Percentiles rank a stretch among this genome's conserved stretches.
These are phyloP conservation scores for Tolypocladium tropicale DNA, from an alignment of 2,329 filamentous ascomycete genomes.

Conservation along the genomic window DNA sequence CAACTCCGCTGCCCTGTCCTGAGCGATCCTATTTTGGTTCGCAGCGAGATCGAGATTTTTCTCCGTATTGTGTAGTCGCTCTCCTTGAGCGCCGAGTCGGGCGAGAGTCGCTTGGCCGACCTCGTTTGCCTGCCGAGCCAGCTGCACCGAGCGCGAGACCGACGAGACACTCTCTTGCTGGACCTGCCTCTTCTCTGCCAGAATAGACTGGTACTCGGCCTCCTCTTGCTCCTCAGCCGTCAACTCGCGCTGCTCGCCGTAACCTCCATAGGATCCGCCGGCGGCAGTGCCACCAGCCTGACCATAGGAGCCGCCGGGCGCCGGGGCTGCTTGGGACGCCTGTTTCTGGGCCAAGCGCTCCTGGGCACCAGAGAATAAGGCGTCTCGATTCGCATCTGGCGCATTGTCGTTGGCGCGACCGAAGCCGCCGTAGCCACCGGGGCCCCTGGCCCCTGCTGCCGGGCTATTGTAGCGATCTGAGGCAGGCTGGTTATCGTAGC, in stretches of 20 bases:
- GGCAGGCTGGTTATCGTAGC: conserved; percentile 33
- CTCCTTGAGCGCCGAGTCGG: conserved; percentile 66
- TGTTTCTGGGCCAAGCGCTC: conserved; percentile 35
- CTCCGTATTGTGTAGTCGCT: conserved; percentile 73
- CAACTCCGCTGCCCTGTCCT: conserved; percentile 72
- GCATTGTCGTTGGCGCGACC: conserved; percentile 32
- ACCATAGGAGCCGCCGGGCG: conserved; percentile 9
- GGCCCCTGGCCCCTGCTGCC: conserved; percentile 28
- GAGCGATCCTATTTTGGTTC: conserved; percentile 65
- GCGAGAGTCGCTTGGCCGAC: conserved; percentile 62
- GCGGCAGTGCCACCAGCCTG: conserved; percentile 15
- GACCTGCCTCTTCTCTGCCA: conserved; percentile 49
- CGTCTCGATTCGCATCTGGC: conserved; percentile 47
- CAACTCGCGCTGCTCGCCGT: conserved; percentile 63
- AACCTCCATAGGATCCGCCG: conserved; percentile 34
- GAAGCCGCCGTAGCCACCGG: conserved; percentile 52
- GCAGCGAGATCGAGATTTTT: conserved; percentile 70
- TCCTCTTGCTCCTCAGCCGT: conserved; percentile 72
- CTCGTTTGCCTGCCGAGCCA: conserved; percentile 33
- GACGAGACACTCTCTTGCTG: conserved; percentile 59
- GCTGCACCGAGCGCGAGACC: conserved; percentile 27
- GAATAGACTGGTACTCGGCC: conserved; percentile 55
- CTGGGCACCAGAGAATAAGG: conserved; percentile 50
- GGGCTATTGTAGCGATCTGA: conserved; percentile 11
- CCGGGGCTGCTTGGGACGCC: conserved; percentile 8